A percentile compares a stretch with the other conserved stretches of the same genome.
phyloP scores from a whole-genome alignment of 176 grass and related monocot genomes.

The Eleusine coracana region DNA sequence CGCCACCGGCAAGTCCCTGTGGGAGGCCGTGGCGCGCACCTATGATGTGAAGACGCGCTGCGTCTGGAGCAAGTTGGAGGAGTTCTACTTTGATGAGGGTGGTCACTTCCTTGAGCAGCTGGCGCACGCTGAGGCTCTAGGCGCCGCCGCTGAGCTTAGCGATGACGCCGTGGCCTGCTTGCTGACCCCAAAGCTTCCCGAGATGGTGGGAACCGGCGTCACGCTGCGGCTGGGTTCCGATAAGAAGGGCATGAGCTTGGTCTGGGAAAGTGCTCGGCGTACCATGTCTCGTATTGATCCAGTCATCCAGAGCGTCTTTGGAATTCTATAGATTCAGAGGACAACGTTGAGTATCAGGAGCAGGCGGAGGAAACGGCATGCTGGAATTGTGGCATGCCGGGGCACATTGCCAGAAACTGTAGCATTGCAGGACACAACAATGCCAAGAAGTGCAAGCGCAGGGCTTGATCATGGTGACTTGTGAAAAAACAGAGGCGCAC shows the following conservation, averaged over 20 bases:
- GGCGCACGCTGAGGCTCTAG: background rate
- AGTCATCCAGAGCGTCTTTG: background rate
- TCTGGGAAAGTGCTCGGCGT: background rate
- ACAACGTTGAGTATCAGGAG: background rate
- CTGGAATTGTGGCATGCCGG: background rate
- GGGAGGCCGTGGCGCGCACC: conserved; percentile 40
- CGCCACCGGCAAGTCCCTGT: conserved; percentile 26
- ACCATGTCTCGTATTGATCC: background rate
- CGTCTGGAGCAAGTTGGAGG: background rate
- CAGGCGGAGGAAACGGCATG: background rate
- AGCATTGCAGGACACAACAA: background rate
- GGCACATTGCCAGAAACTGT: background rate
- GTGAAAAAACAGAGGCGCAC: too few relatives aligned
- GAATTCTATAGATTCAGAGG: background rate
- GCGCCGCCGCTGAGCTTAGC: background rate
- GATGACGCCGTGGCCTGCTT: background rate
- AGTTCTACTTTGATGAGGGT: background rate
- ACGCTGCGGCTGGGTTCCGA: background rate
- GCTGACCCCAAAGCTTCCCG: background rate
- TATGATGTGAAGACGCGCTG: background rate
- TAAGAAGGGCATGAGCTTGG: background rate
- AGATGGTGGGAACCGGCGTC: background rate
- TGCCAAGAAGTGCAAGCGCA: background rate
- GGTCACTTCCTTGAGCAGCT: conserved; percentile 33
- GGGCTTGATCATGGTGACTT: background rate